phyloP scores from a whole-genome alignment of 495 filamentous ascomycete genomes.

The Neurospora discreta region DNA sequence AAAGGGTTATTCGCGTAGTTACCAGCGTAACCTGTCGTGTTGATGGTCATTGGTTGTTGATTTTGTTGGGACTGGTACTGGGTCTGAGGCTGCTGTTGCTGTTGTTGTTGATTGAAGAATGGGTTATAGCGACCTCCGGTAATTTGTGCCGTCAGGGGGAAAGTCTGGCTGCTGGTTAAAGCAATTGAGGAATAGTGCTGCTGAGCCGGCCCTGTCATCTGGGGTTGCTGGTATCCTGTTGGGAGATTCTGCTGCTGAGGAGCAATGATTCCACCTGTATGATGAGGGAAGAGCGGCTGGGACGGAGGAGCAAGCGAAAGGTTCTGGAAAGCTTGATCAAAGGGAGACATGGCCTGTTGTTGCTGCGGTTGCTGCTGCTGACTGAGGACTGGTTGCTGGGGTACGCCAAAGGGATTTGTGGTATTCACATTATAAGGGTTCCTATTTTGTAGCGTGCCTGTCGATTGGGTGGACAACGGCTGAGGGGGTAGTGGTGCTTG shows the following conservation, averaged over 20 bases:
- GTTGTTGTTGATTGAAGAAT: slow-evolving; percentile 42
- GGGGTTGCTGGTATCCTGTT: slow-evolving; percentile 35
- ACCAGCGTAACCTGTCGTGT: slow-evolving; percentile 23
- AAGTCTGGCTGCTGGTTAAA: slow-evolving; percentile 37
- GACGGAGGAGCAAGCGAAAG: slow-evolving; percentile 50
- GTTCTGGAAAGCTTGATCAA: slow-evolving; percentile 61
- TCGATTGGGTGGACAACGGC: slow-evolving; percentile 46
- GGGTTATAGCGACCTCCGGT: slow-evolving; percentile 45
- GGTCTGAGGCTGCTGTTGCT: slow-evolving; percentile 13
- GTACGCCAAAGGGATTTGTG: slow-evolving; percentile 40
- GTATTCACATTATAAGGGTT: slow-evolving; percentile 34
- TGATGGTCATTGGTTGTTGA: slow-evolving; percentile 25
- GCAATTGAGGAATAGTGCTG: slow-evolving; percentile 36
- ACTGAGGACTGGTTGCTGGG: slow-evolving; percentile 12
- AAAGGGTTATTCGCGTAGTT: slow-evolving; percentile 32
- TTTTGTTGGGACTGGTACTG: not conserved
- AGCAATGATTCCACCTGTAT: slow-evolving; percentile 63
- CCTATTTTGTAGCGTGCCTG: slow-evolving; percentile 40
- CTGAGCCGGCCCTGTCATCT: slow-evolving; percentile 49
- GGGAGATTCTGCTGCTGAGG: slow-evolving; percentile 39
- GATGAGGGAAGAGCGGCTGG: slow-evolving; percentile 69
- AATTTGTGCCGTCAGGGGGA: slow-evolving; percentile 27
- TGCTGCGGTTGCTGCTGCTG: slow-evolving; percentile 4
- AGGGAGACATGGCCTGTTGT: slow-evolving; percentile 24
- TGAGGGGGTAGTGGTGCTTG: slow-evolving; percentile 29